Base-by-base conservation (phyloP, 305 asterid genomes). In the Solanum hybrid region DNA sequence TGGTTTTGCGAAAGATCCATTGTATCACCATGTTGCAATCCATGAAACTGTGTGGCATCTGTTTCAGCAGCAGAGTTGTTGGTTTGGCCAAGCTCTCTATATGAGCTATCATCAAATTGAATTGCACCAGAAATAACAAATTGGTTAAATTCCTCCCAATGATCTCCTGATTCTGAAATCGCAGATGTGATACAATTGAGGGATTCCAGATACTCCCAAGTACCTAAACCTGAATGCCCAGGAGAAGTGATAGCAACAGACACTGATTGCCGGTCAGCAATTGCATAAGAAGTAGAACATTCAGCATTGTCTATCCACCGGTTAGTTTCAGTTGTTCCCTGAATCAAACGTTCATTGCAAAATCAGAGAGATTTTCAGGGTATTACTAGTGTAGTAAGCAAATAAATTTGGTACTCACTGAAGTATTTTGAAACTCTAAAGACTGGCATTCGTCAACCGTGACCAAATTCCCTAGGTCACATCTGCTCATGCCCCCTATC, bases 261-360 rank as follows among this genome's bases (percentile, higher is more conserved):
- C 68, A 81, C 36, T 14, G 15, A 14, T 7, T 13, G 87, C 97
- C 92, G 10, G 94, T 95, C 90, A 92, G 2, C 91, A 90, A 93
- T 96, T 68, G 91, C 87, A 76, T 93, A 89, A 73, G 93, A 61
- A 91, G 94, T 95, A 73, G 89, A 95, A 91, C 93, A 93, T 38
- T 95, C 94, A 89, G 26, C 72, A 26, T 9, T 81, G 4, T n/a
- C 34, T 38, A 38, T 3, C n/a, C 87, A 6, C 65, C 15, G 65
- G 65, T 80, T 12, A 38, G 12, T 82, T 39, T 39, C 26, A 82
- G 37, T 6, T 26, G 5, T 79, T 79, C 17, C 17, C 51, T 79
- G 85, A 79, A 33, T 4, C 70, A 82, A 39, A 2, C 10, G 26
- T 81, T 38, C 12, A 7, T 39, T 26, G 36, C 70, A 81, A 26